Evolutionary conservation across 257 asterid genomes (phyloP).

Genomic region (Solanum chilense): DNA sequence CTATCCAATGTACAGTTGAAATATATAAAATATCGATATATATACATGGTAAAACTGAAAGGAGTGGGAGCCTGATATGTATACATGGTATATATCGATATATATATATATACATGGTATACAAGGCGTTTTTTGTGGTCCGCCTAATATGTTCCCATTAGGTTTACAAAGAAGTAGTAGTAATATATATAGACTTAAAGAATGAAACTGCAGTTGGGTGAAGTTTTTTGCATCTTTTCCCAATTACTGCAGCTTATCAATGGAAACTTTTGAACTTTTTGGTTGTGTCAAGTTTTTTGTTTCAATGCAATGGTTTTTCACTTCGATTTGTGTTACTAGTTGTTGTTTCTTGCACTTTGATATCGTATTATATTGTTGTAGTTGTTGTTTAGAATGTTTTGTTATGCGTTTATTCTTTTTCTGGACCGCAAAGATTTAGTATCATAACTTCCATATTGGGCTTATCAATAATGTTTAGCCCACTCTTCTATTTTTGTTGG

Average conservation of each 20-base stretch:
- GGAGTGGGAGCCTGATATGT: background rate
- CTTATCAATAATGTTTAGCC: too few relatives aligned
- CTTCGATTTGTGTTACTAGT: background rate
- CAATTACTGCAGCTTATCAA: background rate
- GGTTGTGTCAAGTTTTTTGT: background rate
- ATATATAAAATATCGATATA: background rate
- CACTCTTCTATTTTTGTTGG: too few relatives aligned
- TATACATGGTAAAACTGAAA: background rate
- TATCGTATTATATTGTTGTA: background rate
- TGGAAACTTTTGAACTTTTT: background rate
- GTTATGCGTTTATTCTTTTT: background rate
- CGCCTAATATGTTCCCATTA: background rate
- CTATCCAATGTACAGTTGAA: background rate
- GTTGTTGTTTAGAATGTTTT: background rate
- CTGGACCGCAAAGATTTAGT: background rate
- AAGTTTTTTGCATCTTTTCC: background rate
- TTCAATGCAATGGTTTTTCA: background rate
- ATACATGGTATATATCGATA: background rate
- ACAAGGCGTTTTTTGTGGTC: background rate
- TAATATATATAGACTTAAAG: background rate
- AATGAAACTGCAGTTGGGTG: background rate
- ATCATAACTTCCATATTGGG: too few relatives aligned
- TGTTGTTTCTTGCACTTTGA: background rate
- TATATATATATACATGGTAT: background rate
- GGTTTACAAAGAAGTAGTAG: background rate